Evolutionary conservation across 169 alveolate genomes (phyloP).

Genomic region (Plasmodium billcollinsi): DNA sequence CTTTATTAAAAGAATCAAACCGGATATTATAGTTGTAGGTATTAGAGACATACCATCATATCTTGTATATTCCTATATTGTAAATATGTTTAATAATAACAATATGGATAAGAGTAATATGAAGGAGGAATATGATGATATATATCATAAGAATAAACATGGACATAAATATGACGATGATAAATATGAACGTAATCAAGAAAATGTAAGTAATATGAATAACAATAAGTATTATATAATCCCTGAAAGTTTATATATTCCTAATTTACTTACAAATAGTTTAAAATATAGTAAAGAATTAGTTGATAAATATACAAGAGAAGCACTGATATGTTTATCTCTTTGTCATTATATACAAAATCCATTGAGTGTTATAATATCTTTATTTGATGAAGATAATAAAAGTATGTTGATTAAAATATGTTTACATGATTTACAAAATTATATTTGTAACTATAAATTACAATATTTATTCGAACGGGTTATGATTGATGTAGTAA

Average conservation of each 20-base stretch:
- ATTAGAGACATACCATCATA: slow-evolving; percentile 61
- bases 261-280: slow-evolving; percentile 46
- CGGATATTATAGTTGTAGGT: slow-evolving; percentile 47
- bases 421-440: slow-evolving; percentile 85
- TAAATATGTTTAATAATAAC: slow-evolving; percentile 4
- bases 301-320: slow-evolving; percentile 49
- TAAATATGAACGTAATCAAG: background rate
- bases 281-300: slow-evolving; percentile 42
- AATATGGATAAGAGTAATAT: background rate
- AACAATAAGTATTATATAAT: slow-evolving; percentile 14
- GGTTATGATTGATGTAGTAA: slow-evolving; percentile 59
- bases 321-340: slow-evolving; percentile 69
- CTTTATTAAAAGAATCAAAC: slow-evolving; percentile 29
- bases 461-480: slow-evolving; percentile 25
- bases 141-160: background rate
- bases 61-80: slow-evolving; percentile 28
- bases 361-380: slow-evolving; percentile 80
- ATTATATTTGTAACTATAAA: slow-evolving; percentile 78
- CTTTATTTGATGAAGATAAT: slow-evolving; percentile 81
- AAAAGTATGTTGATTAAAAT: slow-evolving; percentile 80
- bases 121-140: background rate
- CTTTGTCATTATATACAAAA: slow-evolving; percentile 81
- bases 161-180: background rate
- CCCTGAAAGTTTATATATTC: slow-evolving; percentile 52
- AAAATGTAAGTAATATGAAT: background rate